Conservation (phyloP, 2,329 filamentous ascomycete species). For the Neocucurbitaria cava region DNA sequence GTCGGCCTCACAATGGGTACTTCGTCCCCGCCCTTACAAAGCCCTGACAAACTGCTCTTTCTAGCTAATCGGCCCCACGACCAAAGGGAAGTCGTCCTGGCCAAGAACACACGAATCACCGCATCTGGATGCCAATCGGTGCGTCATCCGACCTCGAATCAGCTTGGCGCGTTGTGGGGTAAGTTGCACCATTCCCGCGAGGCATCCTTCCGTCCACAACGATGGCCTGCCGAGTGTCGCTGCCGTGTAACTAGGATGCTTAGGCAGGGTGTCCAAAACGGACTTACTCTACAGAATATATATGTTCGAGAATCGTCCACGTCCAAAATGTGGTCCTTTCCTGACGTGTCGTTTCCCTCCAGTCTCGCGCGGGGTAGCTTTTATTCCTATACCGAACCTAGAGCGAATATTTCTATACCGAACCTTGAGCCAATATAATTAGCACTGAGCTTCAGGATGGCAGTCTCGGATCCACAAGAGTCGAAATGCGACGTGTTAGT, state of each 20-base stretch:
- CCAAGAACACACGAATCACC: slow-evolving; percentile 18
- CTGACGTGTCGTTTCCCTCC: neutral
- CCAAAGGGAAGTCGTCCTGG: neutral
- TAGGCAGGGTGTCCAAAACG: neutral
- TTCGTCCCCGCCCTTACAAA: slow-evolving; percentile 20
- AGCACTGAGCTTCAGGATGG: slow-evolving; percentile 29
- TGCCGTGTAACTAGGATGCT: slow-evolving; percentile 18
- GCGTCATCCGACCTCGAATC: slow-evolving; percentile 12
- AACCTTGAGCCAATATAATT: neutral
- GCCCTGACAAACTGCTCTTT: slow-evolving; percentile 12
- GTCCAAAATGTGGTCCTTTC: neutral
- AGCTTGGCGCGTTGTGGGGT: slow-evolving; percentile 35
- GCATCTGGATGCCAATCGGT: neutral
- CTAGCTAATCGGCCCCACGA: neutral
- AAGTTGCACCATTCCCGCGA: slow-evolving; percentile 1
- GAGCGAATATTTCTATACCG: neutral
- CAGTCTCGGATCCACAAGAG: slow-evolving; percentile 24
- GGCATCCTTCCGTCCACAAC: neutral
- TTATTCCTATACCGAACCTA: neutral
- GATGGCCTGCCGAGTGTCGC: slow-evolving; percentile 21
- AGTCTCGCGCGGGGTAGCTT: neutral
- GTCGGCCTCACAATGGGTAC: no score
- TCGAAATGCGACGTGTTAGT: slow-evolving; percentile 48
- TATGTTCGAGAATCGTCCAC: neutral
- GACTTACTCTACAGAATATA: neutral